phyloP scores from a whole-genome alignment of 2,329 filamentous ascomycete genomes.

The Neocatenulostroma microsporum region DNA sequence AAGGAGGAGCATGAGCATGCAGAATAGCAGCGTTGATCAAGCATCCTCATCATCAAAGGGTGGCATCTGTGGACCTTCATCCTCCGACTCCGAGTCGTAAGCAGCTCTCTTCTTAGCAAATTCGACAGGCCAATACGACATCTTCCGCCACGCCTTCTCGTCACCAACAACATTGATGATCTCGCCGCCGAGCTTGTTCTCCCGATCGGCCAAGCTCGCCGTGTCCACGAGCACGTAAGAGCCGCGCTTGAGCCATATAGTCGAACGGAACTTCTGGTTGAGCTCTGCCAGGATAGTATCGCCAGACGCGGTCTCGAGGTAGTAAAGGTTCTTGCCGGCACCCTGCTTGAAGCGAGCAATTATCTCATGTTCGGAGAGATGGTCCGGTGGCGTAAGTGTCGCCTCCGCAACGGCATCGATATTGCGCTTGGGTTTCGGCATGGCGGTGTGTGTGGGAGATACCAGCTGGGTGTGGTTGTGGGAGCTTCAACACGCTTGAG shows the following conservation, averaged over 20 bases:
- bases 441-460: constrained; percentile 28
- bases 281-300: constrained; percentile 69
- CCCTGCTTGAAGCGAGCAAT: constrained; percentile 74
- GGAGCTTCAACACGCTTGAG: too few relatives aligned
- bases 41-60: constrained; percentile 27
- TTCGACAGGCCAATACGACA: constrained; percentile 61
- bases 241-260: constrained; percentile 85
- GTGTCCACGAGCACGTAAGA: constrained; percentile 81
- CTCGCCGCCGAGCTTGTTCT: constrained; percentile 75
- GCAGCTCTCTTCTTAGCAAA: constrained; percentile 50
- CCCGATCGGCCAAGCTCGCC: constrained; percentile 53
- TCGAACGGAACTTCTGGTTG: constrained; percentile 75
- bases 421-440: constrained; percentile 69
- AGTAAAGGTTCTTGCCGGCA: constrained; percentile 84
- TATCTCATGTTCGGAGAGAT: constrained; percentile 45
- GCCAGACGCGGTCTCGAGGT: constrained; percentile 61
- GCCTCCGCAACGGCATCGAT: constrained; percentile 71
- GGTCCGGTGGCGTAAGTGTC: constrained; percentile 52
- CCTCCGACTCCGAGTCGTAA: constrained; percentile 62
- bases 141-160: constrained; percentile 86
- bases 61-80: constrained; percentile 39
- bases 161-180: constrained; percentile 90
- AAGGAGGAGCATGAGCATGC: constrained; percentile 8
- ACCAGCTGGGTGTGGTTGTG: background rate
- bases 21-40: constrained; percentile 8